Conservation (phyloP, 805 yeast species). For the Metschnikowia santaceciliae region DNA sequence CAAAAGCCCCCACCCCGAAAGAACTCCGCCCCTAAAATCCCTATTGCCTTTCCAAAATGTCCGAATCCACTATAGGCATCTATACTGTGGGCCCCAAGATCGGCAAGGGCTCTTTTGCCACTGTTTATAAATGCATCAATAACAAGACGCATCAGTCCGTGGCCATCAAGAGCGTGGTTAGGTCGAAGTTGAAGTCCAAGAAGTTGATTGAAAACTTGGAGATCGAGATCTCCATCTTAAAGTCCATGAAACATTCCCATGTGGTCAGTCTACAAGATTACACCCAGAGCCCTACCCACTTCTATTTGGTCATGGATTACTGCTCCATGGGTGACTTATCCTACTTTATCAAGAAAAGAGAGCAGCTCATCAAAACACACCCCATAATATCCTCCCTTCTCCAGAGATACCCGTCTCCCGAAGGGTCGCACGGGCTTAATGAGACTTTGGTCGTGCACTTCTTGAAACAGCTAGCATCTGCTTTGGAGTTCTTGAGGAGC, state of each 20-base stretch:
- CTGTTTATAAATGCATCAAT: constrained; percentile 81
- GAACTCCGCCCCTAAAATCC: neutral
- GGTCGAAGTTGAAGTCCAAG: constrained; percentile 78
- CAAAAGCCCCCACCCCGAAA: neutral
- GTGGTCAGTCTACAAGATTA: constrained; percentile 85
- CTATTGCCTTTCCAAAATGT: neutral
- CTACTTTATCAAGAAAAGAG: constrained; percentile 73
- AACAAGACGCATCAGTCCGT: constrained; percentile 54
- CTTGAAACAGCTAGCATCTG: constrained; percentile 79
- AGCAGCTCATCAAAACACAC: constrained; percentile 65
- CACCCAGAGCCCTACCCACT: constrained; percentile 69
- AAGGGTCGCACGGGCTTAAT: constrained; percentile 73
- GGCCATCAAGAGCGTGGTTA: constrained; percentile 84
- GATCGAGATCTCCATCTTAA: constrained; percentile 84
- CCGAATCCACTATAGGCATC: constrained; percentile 28
- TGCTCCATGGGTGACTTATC: constrained; percentile 94
- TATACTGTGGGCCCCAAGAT: constrained; percentile 75
- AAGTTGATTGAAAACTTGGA: constrained; percentile 88
- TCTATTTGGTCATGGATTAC: constrained; percentile 92
- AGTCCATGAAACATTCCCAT: constrained; percentile 88
- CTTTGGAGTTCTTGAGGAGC: constrained; percentile 74
- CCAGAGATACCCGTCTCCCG: constrained; percentile 80
- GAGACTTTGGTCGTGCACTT: constrained; percentile 77
- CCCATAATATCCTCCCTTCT: constrained; percentile 76
- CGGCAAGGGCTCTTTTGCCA: constrained; percentile 95